Base-by-base conservation (phyloP, 1,139 yeast genomes). In the Wickerhamiella infanticola region DNA sequence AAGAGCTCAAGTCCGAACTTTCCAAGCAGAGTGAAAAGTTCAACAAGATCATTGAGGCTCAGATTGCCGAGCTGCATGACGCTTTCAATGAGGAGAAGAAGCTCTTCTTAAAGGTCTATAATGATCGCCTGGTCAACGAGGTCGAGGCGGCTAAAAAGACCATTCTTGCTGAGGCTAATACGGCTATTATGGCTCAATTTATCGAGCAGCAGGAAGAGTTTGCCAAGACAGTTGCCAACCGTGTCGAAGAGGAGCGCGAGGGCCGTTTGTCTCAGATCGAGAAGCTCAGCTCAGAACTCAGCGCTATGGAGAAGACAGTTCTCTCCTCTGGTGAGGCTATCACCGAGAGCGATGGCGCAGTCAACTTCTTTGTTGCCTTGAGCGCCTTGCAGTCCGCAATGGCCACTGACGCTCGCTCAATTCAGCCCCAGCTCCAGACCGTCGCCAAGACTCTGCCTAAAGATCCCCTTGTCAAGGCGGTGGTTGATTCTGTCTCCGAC, bases 231-330 rank as follows among this genome's bases (percentile, higher is more conserved):
- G 69, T 90, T 48, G 64, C 73, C 44, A 73, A 75, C 42, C 75
- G 74, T 52, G 74, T 93, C 45, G 94, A 85, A 55, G 58, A 67
- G 33, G 98, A 90, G 68, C 80, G 97, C 63, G 70, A 77, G 48
- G 86, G 88, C 35, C 79, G 94, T 60, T 74, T 86, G 55, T 74
- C 82, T 44, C 73, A 79, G 58, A 71, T 90, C 56, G 72, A 73
- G 33, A 74, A 75, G 50, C 70, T 93, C 48, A 68, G 74, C 53
- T 58, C 66, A 33, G 72, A 81, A 55, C 69, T 88, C 46, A 68
- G 65, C 35, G 72, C 73, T 39, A 66, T 84, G 52, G 83, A 79
- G 61, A 64, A 69, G 40, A 68, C 81, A 48, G 78, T 82, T 44
- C 61, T 69, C 33, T 68, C 74, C 51, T 69, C 84, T 47, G 81